phyloP scores from a whole-genome alignment of 208 protist species.

The Trypanosoma melophagium region DNA sequence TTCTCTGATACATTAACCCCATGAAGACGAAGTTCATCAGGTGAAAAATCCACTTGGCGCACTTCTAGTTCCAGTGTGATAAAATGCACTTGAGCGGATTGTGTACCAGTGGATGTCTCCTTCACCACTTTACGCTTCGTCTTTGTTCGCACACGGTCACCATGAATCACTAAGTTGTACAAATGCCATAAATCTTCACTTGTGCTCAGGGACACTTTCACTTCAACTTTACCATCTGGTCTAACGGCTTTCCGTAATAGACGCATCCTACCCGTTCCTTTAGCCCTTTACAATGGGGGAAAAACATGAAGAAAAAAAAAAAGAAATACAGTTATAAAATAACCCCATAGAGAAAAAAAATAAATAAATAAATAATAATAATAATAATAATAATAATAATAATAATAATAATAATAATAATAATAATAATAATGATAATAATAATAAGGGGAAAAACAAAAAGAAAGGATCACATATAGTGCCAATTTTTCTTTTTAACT shows the following conservation, averaged over 20 bases:
- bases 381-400: no score
- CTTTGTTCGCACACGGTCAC: slow-evolving; percentile 72
- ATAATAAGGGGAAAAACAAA: no score
- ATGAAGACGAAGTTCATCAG: slow-evolving; percentile 77
- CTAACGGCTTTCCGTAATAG: slow-evolving; percentile 48
- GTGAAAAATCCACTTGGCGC: slow-evolving; percentile 62
- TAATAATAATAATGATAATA: no score
- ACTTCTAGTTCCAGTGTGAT: slow-evolving; percentile 60
- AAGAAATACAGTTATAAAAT: no score
- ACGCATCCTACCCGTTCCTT: slow-evolving; percentile 40
- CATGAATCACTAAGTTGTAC: slow-evolving; percentile 94
- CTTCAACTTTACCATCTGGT: slow-evolving; percentile 80
- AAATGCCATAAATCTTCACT: slow-evolving; percentile 97
- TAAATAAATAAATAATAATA: no score
- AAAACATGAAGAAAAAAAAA: no score
- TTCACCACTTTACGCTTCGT: slow-evolving; percentile 77
- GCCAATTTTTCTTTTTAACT: no score
- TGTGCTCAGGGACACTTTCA: slow-evolving; percentile 83
- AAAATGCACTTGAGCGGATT: slow-evolving; percentile 56
- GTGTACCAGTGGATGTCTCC: slow-evolving; percentile 52
- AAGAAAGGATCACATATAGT: no score
- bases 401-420: no score
- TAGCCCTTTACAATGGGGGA: no score
- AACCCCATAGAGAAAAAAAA: no score
- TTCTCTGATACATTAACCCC: slow-evolving; percentile 90